Conservation (phyloP, 371 early-diverging fungal species). For the Rhizopus stolonifer region DNA sequence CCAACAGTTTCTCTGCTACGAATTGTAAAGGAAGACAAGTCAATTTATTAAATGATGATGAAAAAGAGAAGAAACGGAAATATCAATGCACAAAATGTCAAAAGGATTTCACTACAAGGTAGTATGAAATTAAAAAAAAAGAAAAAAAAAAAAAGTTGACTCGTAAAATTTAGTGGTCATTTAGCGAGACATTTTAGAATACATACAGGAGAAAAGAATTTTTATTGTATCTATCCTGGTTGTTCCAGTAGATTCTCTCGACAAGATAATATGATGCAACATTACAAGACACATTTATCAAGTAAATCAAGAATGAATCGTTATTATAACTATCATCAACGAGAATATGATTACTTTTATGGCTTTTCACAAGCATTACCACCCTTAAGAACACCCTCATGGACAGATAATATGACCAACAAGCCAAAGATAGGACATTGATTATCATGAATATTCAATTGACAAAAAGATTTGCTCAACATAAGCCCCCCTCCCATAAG, state of each 20-base stretch:
- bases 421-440: no score
- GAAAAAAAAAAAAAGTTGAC: no score
- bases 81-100: no score
- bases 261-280: conserved; percentile 90
- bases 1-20: background rate
- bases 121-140: no score
- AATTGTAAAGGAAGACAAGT: background rate
- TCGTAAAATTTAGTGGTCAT: conserved; percentile 77
- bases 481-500: no score
- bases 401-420: no score
- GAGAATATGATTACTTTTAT: no score
- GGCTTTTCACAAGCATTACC: no score
- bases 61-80: background rate
- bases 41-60: background rate
- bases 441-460: no score
- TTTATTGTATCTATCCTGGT: conserved; percentile 71
- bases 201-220: conserved; percentile 91
- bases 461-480: no score
- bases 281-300: conserved; percentile 77
- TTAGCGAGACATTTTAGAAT: conserved; percentile 86
- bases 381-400: no score
- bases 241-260: conserved; percentile 86
- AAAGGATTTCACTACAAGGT: background rate
- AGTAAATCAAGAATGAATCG: conserved; percentile 53
- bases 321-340: conserved; percentile 2